Base-by-base conservation (phyloP, 164 flowering plant species). In the Kalanchoe fedtschenkoi region DNA sequence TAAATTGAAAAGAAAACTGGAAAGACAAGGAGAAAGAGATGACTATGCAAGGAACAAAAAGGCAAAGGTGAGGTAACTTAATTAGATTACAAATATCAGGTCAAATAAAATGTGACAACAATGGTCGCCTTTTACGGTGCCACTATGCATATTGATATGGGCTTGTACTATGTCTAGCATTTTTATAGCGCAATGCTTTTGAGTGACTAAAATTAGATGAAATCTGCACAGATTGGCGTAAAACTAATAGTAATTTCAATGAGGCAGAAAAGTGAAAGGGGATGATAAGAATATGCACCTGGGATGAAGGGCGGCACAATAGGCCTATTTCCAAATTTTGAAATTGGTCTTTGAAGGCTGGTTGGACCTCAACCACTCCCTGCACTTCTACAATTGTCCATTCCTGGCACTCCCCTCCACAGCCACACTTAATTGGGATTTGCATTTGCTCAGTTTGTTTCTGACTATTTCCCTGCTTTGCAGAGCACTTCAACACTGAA, bases 301-400 rank as follows among this genome's bases (percentile, higher is more conserved):
- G 81, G 5, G 90, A 78, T 26, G 91, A 83, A 69, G 85, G 76
- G 43, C 90, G 95, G 72, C 96, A 88, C 43, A 89, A 88, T 21
- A 66, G 63, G 39, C 96, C 97, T 57, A 92, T 88, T 55, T 81
- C 78, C 63, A 89, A 91, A 75, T 80, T 78, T 11, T 80, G 91
- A 64, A 89, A 68, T 26, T 67, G 69, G 55, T 71, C 77, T 58
- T 75, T 71, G 60, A 85, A 75, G 17, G 76, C 58, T 15, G 90
- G 78, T 47, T 88, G 89, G 32, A 75, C 78, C 69, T 92, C 96
- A 35, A 92, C 75, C 4, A 74, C 78, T 42, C 98, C 98, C 76
- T 92, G 97, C 54, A 89, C 44, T 63, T 89, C 97, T 1, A 92
- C 69, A 34, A 92, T 78, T 16, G 90, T 95, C 98, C 98, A 92